phyloP scores from a whole-genome alignment of 306 rosid genomes.

The Glycine latifolia region DNA sequence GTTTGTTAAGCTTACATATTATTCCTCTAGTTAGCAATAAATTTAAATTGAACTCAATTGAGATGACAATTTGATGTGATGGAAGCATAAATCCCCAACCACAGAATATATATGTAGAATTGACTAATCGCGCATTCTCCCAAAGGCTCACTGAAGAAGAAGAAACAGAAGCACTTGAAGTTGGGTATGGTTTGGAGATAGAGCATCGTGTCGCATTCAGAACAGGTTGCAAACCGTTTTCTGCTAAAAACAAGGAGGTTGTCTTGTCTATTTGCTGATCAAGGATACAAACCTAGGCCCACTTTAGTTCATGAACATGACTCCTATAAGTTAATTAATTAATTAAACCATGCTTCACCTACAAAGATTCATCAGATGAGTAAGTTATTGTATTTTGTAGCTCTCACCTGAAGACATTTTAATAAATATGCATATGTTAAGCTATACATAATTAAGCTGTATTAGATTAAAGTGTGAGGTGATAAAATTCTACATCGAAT shows the following conservation, averaged over 20 bases:
- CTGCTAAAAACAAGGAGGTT: conserved; percentile 52
- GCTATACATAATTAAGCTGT: not conserved
- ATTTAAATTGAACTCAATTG: not conserved
- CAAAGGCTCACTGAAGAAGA: not conserved
- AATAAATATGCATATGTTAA: not conserved
- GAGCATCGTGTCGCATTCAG: conserved; percentile 37
- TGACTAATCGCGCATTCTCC: too few relatives aligned
- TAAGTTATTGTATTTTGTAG: not conserved
- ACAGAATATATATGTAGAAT: not conserved
- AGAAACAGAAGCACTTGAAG: conserved; percentile 12
- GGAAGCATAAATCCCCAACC: not conserved
- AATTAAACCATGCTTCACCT: conserved; percentile 18
- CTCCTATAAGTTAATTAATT: conserved; percentile 18
- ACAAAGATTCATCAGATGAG: conserved; percentile 35
- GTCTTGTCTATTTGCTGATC: conserved; percentile 52
- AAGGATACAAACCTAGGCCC: conserved; percentile 40
- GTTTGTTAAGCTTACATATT: not conserved
- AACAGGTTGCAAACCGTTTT: conserved; percentile 57
- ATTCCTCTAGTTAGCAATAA: not conserved
- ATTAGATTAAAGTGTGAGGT: too few relatives aligned
- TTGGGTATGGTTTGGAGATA: conserved; percentile 9
- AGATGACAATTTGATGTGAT: not conserved
- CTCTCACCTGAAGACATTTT: conserved; percentile 17
- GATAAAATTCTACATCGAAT: too few relatives aligned
- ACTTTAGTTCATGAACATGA: conserved; percentile 55